Conservation (phyloP, 2,329 filamentous ascomycete genomes). For the Exophiala sp. region DNA sequence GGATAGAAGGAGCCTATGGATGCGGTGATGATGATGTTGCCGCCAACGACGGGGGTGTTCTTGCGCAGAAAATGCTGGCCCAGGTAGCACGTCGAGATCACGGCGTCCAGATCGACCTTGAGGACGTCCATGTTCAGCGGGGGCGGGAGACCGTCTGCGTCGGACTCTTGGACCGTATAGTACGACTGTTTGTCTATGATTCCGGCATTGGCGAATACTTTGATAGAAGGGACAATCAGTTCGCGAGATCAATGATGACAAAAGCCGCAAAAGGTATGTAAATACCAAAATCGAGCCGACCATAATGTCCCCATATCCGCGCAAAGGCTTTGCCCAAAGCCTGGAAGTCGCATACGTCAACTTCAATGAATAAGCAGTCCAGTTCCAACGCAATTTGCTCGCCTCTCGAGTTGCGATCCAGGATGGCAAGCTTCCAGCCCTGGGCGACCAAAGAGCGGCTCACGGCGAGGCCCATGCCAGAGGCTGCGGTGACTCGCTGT, state of each 20-base stretch:
- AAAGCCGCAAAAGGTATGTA: too few species aligned
- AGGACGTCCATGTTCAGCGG: slow-evolving; percentile 6
- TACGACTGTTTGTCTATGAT: slow-evolving; percentile 31
- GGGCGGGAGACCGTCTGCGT: slow-evolving; percentile 27
- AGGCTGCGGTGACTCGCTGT: slow-evolving; percentile 30
- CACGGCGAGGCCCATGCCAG: slow-evolving; percentile 42
- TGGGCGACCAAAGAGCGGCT: slow-evolving; percentile 36
- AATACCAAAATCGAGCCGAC: slow-evolving; percentile 6
- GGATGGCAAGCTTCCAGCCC: slow-evolving; percentile 39
- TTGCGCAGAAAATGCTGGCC: slow-evolving; percentile 4
- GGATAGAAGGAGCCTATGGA: slow-evolving; percentile 38
- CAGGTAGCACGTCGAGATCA: slow-evolving; percentile 1
- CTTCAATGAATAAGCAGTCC: slow-evolving; percentile 1
- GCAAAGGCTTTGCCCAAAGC: slow-evolving; percentile 3
- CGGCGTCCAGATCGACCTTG: slow-evolving; percentile 1
- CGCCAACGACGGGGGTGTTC: too few species aligned
- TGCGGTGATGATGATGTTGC: slow-evolving; percentile 34
- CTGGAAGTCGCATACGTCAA: slow-evolving; percentile 4
- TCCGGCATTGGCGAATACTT: background rate
- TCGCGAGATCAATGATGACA: too few species aligned
- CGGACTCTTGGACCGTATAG: slow-evolving; percentile 33
- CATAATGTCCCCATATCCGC: slow-evolving; percentile 2
- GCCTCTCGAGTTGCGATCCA: slow-evolving; percentile 38
- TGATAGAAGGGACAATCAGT: too few species aligned
- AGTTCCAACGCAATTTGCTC: slow-evolving; percentile 5